Evolutionary conservation across 2,329 filamentous ascomycete species (phyloP).

Genomic region (Cladorrhinum sp.): DNA sequence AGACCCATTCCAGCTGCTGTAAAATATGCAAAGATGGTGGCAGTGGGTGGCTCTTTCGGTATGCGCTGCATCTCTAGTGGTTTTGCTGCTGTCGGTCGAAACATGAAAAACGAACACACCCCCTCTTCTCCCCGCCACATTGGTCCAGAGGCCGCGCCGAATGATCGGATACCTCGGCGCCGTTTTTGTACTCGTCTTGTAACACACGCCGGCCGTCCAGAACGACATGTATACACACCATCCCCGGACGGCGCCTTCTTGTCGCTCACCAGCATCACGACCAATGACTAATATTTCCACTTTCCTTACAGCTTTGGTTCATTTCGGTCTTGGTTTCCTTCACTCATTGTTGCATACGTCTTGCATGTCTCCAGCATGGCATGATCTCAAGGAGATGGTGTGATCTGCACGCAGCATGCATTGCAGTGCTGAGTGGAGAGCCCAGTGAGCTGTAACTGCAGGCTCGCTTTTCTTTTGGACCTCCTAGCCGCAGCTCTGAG

Average conservation of each 20-base stretch:
- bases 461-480: not conserved
- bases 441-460: not conserved
- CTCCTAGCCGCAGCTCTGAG: conserved; percentile 3
- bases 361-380: not conserved
- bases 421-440: not conserved
- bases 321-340: not conserved
- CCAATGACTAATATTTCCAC: not conserved
- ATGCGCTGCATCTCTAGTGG: not conserved
- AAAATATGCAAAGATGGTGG: not conserved
- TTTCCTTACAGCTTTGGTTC: not conserved
- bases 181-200: not conserved
- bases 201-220: not conserved
- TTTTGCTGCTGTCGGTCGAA: not conserved
- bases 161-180: conserved; percentile 2
- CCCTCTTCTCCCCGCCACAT: not conserved
- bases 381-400: not conserved
- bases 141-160: not conserved
- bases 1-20: not conserved
- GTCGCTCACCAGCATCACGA: not conserved
- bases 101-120: not conserved
- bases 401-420: not conserved
- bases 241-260: not conserved
- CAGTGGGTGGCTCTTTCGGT: not conserved
- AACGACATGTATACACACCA: not conserved
- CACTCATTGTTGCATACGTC: not conserved